Base-by-base conservation (phyloP, 441 rosid genomes). In the Erodium chrysanthum region DNA sequence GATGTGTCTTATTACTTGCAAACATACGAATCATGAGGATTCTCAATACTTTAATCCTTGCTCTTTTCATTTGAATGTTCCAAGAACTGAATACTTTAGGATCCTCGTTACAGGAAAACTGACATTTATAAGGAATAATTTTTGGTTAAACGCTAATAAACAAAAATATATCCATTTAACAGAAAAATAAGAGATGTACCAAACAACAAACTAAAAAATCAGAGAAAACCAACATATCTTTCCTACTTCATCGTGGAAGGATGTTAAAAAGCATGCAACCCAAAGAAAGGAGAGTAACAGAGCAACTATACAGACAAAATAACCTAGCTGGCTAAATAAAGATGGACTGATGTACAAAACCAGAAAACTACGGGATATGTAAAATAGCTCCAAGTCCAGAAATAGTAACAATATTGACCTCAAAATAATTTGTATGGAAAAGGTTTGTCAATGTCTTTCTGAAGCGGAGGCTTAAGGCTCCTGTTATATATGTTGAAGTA, bases 401-500 rank as follows among this genome's bases (percentile, higher is more conserved):
- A 21, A 59, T 42, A 40, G 17, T 33, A 18, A 66, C 46, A 68
- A 65, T 7, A 12, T 56, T 58, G 81, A 95, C 99, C 99, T 92
- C 90, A 58, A 95, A 95, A 77, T 95, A 95, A 80, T 85, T 86
- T 9, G 83, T 75, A 80, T 95, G 99, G 81, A 95, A 87, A 75
- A 85, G 87, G 72, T 83, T 90, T 14, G 98, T 95, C 90, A 95
- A 74, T 81, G 90, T 90, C 77, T 88, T 88, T 66, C 99, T 88
- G 85, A 95, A 92, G 66, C 83, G 85, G 70, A 95, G 80, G 76
- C 96, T 90, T 78, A 95, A 83, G 33, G 89, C 82, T 74, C 98
- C 99, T 1, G 96, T 92, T 68, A 95, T 83, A 75, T 84, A 95
- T 83, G 88, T 95, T 10, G 97, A 88, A 66, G 97, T 89, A 68